A percentile compares a stretch with the other conserved stretches of the same genome.
These are phyloP conservation scores for Pythium volutum DNA, from an alignment of 352 stramenopile genomes.

Conservation along the genomic window DNA sequence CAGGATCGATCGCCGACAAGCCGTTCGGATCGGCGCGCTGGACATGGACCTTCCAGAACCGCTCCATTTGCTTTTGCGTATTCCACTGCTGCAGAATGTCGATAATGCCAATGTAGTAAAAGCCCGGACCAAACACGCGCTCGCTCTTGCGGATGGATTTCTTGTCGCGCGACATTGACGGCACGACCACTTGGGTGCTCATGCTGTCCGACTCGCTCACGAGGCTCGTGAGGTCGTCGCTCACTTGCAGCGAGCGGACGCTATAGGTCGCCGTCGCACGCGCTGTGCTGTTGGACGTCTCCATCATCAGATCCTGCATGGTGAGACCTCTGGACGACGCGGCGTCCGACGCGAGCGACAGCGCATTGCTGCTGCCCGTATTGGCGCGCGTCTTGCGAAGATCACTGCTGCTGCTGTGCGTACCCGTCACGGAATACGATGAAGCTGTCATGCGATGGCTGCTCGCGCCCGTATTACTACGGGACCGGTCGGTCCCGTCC, in stretches of 20 bases:
- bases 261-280: conserved; percentile 16
- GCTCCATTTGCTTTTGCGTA: conserved; percentile 74
- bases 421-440: conserved; percentile 1
- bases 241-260: conserved; percentile 2
- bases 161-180: conserved; percentile 19
- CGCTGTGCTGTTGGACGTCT: conserved; percentile 3
- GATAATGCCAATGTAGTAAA: conserved; percentile 90
- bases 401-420: background rate
- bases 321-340: background rate
- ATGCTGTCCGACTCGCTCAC: background rate
- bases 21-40: conserved; percentile 66
- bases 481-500: background rate
- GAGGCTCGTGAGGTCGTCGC: conserved; percentile 6
- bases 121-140: conserved; percentile 75
- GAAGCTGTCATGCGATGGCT: conserved; percentile 21
- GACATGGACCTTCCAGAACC: conserved; percentile 80
- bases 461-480: conserved; percentile 33
- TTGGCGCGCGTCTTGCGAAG: conserved; percentile 7
- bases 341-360: conserved; percentile 1
- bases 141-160: conserved; percentile 70
- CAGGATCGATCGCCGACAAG: conserved; percentile 80
- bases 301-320: background rate
- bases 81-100: conserved; percentile 91
- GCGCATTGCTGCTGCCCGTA: conserved; percentile 11
- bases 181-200: conserved; percentile 3